Percentiles rank a stretch among this genome's conserved stretches.
Conservation (phyloP, 2,329 filamentous ascomycete species). For the Colletotrichum karsti region DNA sequence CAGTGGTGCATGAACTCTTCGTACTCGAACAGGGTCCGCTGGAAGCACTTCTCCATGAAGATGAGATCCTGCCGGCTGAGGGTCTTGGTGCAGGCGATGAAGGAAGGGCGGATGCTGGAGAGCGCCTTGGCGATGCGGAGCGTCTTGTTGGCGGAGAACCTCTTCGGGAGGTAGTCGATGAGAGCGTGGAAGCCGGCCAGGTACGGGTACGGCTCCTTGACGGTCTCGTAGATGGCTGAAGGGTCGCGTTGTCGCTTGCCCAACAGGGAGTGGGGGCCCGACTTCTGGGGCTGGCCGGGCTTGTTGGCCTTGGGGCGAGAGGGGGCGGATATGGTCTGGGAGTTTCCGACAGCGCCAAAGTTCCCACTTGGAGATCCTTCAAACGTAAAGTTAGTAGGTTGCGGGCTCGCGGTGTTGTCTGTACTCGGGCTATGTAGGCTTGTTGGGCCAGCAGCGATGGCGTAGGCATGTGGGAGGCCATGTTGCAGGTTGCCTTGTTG, state of each 20-base stretch:
- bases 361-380: slow-evolving; percentile 59
- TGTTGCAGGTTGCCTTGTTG: slow-evolving; percentile 68
- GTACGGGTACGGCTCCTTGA: slow-evolving; percentile 92
- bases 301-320: slow-evolving; percentile 52
- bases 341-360: slow-evolving; percentile 26
- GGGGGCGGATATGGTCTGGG: slow-evolving; percentile 37
- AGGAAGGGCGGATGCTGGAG: slow-evolving; percentile 88
- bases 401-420: slow-evolving; percentile 69
- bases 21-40: slow-evolving; percentile 90
- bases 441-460: slow-evolving; percentile 69
- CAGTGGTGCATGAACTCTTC: slow-evolving; percentile 91
- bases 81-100: slow-evolving; percentile 92
- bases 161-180: slow-evolving; percentile 79
- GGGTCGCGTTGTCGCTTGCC: slow-evolving; percentile 75
- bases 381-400: slow-evolving; percentile 60
- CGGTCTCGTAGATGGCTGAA: slow-evolving; percentile 85
- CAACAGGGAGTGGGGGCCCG: slow-evolving; percentile 59
- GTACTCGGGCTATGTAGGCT: slow-evolving; percentile 72
- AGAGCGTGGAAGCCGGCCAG: slow-evolving; percentile 90
- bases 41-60: slow-evolving; percentile 98
- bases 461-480: slow-evolving; percentile 71
- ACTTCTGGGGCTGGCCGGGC: slow-evolving; percentile 47
- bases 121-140: slow-evolving; percentile 87
- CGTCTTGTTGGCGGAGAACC: slow-evolving; percentile 80
- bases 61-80: slow-evolving; percentile 88